Evolutionary conservation across 176 grass and related monocot genomes (phyloP), one percentile per base, ranked within the genome.

Genomic region (Oryza rufipogon): DNA sequence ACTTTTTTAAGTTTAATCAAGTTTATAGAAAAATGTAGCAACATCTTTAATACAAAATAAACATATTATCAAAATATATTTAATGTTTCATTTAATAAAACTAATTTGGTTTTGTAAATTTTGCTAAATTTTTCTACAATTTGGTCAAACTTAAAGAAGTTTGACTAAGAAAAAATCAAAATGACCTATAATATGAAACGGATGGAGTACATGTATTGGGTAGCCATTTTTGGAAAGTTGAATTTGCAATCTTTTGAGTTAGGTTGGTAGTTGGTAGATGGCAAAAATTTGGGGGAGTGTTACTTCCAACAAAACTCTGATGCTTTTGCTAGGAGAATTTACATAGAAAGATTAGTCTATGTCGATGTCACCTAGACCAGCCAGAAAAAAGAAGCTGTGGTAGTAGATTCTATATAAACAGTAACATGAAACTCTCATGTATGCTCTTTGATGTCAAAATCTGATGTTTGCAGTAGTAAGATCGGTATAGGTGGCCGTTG

Each of bases 251-350:
- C 52, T 61, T 58, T 76, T 1, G 5, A 69, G 13, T 58, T 58
- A 68, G 32, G 16, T 54, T 74, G 45, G 28, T 58, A n/a, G 52
- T 5, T 1, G 26, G 26, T 64, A 9, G 9, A 30, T 61, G 12
- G 49, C n/a, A 36, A 16, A 30, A 45, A 44, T 11, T 22, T 45
- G n/a, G 2, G 26, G 70, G 47, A n/a, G 51, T 82, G 20, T 28
- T 11, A 7, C 19, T 68, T 58, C 19, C 39, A 73, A 66, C 42
- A 19, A 51, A 86, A 80, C 13, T n/a, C 49, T 17, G 34, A 25
- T 74, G 47, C 14, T 73, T 54, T 49, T 52, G 25, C 60, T 66
- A n/a, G 61, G 60, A 67, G 33, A 30, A 76, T 72, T 26, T 61
- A 71, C 14, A 30, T 10, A 44, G 9, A 4, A 23, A 23, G 20